A percentile compares a stretch with the other conserved stretches of the same genome.
Conservation (phyloP, 1,139 yeast genomes). For the Groenewaldozyma auringiensis region DNA sequence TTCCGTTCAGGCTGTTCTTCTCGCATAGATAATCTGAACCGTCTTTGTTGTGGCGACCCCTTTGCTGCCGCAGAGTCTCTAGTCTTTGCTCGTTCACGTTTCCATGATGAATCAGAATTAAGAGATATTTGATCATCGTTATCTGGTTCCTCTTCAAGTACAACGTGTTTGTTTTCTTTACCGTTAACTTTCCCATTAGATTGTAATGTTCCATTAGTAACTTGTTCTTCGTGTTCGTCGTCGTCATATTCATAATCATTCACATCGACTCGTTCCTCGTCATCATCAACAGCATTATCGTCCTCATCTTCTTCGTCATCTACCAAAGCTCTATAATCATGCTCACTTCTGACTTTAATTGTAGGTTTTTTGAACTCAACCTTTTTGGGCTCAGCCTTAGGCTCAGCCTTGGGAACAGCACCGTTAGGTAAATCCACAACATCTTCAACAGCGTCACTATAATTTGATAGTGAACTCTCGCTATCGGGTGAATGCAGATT, state of each 20-base stretch:
- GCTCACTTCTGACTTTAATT: conserved; percentile 1
- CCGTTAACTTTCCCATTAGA: neutral
- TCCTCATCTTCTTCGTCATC: conserved; percentile 9
- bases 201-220: neutral
- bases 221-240: neutral
- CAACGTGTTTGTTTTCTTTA: neutral
- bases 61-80: no score
- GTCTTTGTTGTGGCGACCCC: conserved; percentile 1
- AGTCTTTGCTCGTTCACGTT: conserved; percentile 17
- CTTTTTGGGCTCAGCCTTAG: neutral
- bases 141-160: neutral
- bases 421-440: neutral
- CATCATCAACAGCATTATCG: conserved; percentile 3
- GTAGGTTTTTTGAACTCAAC: conserved; percentile 1
- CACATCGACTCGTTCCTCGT: neutral
- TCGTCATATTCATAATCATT: neutral
- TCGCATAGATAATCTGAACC: conserved; percentile 13
- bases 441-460: conserved; percentile 9
- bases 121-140: conserved; percentile 25
- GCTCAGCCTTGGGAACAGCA: neutral
- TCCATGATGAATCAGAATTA: conserved; percentile 28
- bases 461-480: neutral
- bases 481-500: neutral
- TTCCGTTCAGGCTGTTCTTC: conserved; percentile 6
- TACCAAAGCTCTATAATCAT: conserved; percentile 8